A percentile compares a stretch with the other conserved stretches of the same genome.
These are phyloP conservation scores for Pelargonium citronellum DNA, from an alignment of 441 rosid species.

Conservation along the genomic window DNA sequence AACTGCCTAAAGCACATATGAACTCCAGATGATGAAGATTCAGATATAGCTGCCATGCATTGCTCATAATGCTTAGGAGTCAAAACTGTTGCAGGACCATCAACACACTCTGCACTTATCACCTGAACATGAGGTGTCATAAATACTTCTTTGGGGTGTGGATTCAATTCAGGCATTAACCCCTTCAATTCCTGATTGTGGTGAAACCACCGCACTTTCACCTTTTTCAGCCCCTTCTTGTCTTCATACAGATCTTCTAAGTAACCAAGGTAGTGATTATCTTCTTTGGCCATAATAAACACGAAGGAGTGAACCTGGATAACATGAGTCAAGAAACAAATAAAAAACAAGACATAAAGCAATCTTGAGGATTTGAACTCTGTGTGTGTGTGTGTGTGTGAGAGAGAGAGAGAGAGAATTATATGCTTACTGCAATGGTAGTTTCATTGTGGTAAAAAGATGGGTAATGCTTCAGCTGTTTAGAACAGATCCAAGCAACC, in stretches of 20 bases:
- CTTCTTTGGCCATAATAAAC: slow-evolving; percentile 83
- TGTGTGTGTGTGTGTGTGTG: too few species aligned
- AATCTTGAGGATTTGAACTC: slow-evolving; percentile 11
- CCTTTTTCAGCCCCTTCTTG: slow-evolving; percentile 85
- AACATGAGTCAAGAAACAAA: slow-evolving; percentile 17
- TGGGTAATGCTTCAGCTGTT: slow-evolving; percentile 88
- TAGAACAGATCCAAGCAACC: slow-evolving; percentile 70
- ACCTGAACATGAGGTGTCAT: slow-evolving; percentile 89
- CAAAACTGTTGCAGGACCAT: slow-evolving; percentile 81
- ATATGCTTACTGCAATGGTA: slow-evolving; percentile 59
- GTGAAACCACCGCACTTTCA: slow-evolving; percentile 97
- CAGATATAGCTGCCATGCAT: slow-evolving; percentile 55
- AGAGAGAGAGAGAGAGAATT: background rate
- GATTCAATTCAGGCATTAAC: slow-evolving; percentile 50
- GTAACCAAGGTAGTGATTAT: slow-evolving; percentile 73
- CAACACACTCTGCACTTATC: slow-evolving; percentile 93
- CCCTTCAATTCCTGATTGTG: slow-evolving; percentile 82
- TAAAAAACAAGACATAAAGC: slow-evolving; percentile 1
- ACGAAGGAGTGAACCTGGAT: slow-evolving; percentile 84
- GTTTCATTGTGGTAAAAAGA: slow-evolving; percentile 81
- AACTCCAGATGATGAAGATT: slow-evolving; percentile 48
- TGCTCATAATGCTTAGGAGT: slow-evolving; percentile 69
- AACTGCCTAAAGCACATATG: slow-evolving; percentile 83
- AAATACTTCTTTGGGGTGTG: slow-evolving; percentile 89
- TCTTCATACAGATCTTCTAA: slow-evolving; percentile 98